Base-by-base conservation (phyloP, 768 basidiomycete species). In the Lyophyllum atratum region DNA sequence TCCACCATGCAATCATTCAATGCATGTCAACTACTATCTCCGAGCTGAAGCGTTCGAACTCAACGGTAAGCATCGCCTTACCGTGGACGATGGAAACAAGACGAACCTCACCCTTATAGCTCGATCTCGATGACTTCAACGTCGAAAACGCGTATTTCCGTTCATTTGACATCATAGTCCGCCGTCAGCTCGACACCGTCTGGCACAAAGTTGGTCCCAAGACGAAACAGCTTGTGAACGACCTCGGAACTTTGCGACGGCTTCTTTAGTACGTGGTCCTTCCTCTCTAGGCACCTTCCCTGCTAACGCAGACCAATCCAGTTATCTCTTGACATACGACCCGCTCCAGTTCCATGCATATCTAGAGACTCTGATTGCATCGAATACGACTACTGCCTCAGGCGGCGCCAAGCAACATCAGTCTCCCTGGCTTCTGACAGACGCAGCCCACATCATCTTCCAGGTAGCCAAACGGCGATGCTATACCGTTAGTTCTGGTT, bases 121-220 rank as follows among this genome's bases (percentile, higher is more conserved):
- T 98, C 21, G 96, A 98, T 52, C 78, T 98, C 15, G 96, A 98
- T 62, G 95, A 97, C 59, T 79, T 98, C 56, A 94, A 84, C 24
- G 83, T 98, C 46, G 92, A 97, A 66, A 95, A 90, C 64, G 93
- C 95, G 0, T 95, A 98, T 64, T 98, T 98, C 71, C 85, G 86
- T 31, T 93, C 91, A 1, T 99, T 98, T 66, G 95, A 98, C 66
- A 74, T 83, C 19, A 81, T 96, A 49, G 94, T 98, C 2, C 85
- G 95, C 3, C 83, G 85, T 29, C 93, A 95, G 65, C 83, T 98
- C 8, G 93, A 97, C 70, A 82, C 94, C 0, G 89, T 97, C 7
- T 98, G 97, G 96, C 95, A 98, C 71, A 93, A 94, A 73, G 95
- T 96, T 25, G 94, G 94, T 0, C 87, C 92, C 1, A 89, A 85